Evolutionary conservation across 805 yeast genomes (phyloP).

Genomic region (Zygosaccharomyces siamensis): DNA sequence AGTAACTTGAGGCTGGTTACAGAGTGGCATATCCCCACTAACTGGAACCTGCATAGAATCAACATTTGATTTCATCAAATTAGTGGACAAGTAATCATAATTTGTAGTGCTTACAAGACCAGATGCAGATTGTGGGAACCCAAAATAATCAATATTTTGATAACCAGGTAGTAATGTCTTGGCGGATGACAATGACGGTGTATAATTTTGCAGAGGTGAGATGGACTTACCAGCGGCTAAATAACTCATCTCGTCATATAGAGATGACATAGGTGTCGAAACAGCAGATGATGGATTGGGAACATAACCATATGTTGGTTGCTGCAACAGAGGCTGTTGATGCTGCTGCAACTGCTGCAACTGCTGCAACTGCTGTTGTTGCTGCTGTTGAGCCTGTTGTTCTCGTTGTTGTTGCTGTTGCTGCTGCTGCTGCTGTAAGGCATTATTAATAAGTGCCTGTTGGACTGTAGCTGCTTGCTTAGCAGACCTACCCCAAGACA

Average conservation of each 20-base stretch:
- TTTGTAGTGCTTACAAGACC: slow-evolving; percentile 8
- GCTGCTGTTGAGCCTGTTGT: slow-evolving; percentile 3
- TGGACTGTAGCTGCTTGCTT: slow-evolving; percentile 23
- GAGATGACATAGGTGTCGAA: slow-evolving; percentile 5
- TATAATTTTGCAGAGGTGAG: background rate
- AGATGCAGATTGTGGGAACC: slow-evolving; percentile 11
- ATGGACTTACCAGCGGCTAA: slow-evolving; percentile 2
- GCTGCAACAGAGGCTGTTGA: slow-evolving; percentile 17
- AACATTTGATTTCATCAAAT: background rate
- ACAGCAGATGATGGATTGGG: slow-evolving; percentile 3
- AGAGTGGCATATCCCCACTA: background rate
- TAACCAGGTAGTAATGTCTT: slow-evolving; percentile 14
- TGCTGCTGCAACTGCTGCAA: slow-evolving; percentile 10
- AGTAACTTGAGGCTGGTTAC: slow-evolving; percentile 11
- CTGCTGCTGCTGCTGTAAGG: slow-evolving; percentile 20
- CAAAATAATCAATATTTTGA: slow-evolving; percentile 6
- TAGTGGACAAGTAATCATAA: background rate
- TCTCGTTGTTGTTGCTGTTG: slow-evolving; percentile 15
- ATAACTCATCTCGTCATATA: slow-evolving; percentile 4
- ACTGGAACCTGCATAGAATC: background rate
- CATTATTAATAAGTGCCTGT: slow-evolving; percentile 13
- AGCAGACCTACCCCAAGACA: slow-evolving; percentile 80
- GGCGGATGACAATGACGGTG: background rate
- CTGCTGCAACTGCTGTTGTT: slow-evolving; percentile 3
- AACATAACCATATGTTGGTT: slow-evolving; percentile 17